Percentiles rank a stretch among this genome's conserved stretches.
These are phyloP conservation scores for Trichophyton mentagrophytes DNA, from an alignment of 2,329 filamentous ascomycete species.

Conservation along the genomic window DNA sequence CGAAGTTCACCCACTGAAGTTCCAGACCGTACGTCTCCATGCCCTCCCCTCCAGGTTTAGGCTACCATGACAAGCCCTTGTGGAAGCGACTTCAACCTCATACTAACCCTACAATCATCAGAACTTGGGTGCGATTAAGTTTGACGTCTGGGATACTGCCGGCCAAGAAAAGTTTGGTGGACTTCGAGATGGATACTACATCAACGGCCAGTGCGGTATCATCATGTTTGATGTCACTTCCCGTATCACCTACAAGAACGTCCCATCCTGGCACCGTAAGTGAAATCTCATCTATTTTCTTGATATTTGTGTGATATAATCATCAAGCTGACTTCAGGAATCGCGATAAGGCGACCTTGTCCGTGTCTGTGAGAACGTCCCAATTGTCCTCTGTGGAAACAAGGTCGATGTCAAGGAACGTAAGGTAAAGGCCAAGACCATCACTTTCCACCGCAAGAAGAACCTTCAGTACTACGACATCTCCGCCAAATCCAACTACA, in stretches of 20 bases:
- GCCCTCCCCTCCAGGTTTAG: neutral
- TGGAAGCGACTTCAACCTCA: neutral
- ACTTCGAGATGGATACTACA: slow-evolving; percentile 97
- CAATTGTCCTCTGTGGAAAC: slow-evolving; percentile 95
- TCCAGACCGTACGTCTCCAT: slow-evolving; percentile 71
- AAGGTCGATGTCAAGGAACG: slow-evolving; percentile 99
- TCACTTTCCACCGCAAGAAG: slow-evolving; percentile 99
- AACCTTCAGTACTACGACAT: slow-evolving; percentile 99
- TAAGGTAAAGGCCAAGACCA: slow-evolving; percentile 99
- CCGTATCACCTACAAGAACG: slow-evolving; percentile 92
- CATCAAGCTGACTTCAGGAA: neutral
- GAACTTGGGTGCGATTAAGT: slow-evolving; percentile 95
- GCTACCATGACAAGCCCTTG: neutral
- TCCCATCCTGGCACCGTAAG: slow-evolving; percentile 99
- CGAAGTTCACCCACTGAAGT: slow-evolving; percentile 95
- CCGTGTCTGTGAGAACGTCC: slow-evolving; percentile 97
- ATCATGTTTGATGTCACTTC: slow-evolving; percentile 99
- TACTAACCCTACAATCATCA: slow-evolving; percentile 19
- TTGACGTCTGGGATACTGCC: slow-evolving; percentile 98
- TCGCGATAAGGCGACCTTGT: slow-evolving; percentile 66
- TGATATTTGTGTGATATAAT: too few relatives aligned
- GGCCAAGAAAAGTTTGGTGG: slow-evolving; percentile 99
- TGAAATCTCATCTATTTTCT: neutral
- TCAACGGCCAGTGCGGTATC: slow-evolving; percentile 97
- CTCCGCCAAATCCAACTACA: slow-evolving; percentile 93